Conservation (phyloP, 306 rosid species). For the Cicer arietinum region DNA sequence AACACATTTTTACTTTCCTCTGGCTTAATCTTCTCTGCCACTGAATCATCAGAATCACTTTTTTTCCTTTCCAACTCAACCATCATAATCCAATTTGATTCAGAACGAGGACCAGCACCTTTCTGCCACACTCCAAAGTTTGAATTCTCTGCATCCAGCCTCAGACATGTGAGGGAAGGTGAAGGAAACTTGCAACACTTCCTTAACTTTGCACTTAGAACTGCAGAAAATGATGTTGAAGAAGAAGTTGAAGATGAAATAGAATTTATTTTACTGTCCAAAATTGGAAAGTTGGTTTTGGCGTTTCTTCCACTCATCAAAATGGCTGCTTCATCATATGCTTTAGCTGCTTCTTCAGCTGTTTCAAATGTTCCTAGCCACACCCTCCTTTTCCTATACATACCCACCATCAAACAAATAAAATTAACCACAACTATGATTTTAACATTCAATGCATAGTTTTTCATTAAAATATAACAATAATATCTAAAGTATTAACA, state of each 20-base stretch:
- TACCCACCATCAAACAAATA: not conserved
- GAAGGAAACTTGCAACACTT: slow-evolving; percentile 76
- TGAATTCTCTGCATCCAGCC: slow-evolving; percentile 81
- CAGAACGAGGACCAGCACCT: slow-evolving; percentile 61
- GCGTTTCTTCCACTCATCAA: slow-evolving; percentile 84
- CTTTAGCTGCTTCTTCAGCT: slow-evolving; percentile 91
- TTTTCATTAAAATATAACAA: not conserved
- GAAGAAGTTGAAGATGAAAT: slow-evolving; percentile 13
- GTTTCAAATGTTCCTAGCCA: slow-evolving; percentile 93
- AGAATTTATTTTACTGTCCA: slow-evolving; percentile 25
- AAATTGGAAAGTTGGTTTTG: slow-evolving; percentile 80
- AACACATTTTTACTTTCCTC: slow-evolving; percentile 43
- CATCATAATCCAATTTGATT: slow-evolving; percentile 88
- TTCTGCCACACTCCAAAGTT: slow-evolving; percentile 89
- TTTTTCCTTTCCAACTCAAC: slow-evolving; percentile 60
- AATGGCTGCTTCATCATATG: slow-evolving; percentile 91
- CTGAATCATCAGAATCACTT: slow-evolving; percentile 6
- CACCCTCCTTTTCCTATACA: slow-evolving; percentile 86
- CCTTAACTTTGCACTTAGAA: slow-evolving; percentile 68
- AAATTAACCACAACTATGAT: too few relatives aligned
- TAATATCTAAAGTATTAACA: not conserved
- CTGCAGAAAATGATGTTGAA: slow-evolving; percentile 52
- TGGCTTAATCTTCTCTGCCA: slow-evolving; percentile 34
- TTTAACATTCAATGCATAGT: not conserved
- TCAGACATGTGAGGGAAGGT: slow-evolving; percentile 79